Evolutionary conservation across 306 rosid genomes (phyloP).

Genomic region (Lotus japonicus): DNA sequence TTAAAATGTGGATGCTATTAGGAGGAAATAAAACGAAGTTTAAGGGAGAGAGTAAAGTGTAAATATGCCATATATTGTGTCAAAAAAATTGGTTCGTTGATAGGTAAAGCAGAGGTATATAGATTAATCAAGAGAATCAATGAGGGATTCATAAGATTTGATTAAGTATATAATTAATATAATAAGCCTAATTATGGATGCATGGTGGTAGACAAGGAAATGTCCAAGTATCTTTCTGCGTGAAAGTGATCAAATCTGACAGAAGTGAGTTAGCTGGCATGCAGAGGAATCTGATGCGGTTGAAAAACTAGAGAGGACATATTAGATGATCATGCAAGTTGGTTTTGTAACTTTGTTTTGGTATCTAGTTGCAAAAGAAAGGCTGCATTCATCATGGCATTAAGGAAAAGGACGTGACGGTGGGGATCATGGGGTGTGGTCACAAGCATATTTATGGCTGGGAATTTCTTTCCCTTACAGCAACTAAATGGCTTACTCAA

Average conservation of each 20-base stretch:
- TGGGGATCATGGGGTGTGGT: neutral
- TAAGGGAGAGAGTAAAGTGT: neutral
- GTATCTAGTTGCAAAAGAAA: neutral
- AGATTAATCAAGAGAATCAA: slow-evolving; percentile 24
- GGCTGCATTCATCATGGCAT: slow-evolving; percentile 23
- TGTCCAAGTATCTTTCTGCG: slow-evolving; percentile 3
- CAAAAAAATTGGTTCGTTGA: neutral
- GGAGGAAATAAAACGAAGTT: neutral
- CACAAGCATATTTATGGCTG: slow-evolving; percentile 9
- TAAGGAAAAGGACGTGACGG: slow-evolving; percentile 20
- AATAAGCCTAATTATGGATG: neutral
- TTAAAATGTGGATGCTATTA: too few species aligned
- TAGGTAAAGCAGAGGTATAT: slow-evolving; percentile 17
- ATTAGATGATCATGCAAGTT: neutral
- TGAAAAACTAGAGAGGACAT: slow-evolving; percentile 8
- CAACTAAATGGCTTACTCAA: too few species aligned
- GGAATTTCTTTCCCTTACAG: neutral
- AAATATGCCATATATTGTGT: too few species aligned
- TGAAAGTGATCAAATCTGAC: slow-evolving; percentile 38
- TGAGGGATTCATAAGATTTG: neutral
- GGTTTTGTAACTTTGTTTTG: neutral
- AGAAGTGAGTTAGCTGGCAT: slow-evolving; percentile 49
- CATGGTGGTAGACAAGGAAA: slow-evolving; percentile 15
- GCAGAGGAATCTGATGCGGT: slow-evolving; percentile 28
- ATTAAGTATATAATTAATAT: neutral